phyloP scores from a whole-genome alignment of 495 filamentous ascomycete genomes.

The Aspergillus avenaceus region DNA sequence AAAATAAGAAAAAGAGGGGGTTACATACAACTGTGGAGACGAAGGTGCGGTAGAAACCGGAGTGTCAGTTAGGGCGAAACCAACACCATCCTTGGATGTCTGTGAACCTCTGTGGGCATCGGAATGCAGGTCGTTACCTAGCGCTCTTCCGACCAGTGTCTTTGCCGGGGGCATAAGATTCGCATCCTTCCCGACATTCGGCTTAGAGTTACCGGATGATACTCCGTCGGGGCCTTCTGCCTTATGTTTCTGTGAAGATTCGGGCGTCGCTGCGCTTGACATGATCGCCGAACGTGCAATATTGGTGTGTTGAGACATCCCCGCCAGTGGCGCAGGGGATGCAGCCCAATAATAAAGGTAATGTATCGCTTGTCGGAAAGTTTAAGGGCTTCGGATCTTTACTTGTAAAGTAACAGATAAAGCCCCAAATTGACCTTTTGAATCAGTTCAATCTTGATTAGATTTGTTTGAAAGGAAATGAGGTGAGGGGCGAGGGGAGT shows the following conservation, averaged over 20 bases:
- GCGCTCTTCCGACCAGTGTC: conserved; percentile 42
- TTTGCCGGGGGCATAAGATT: conserved; percentile 38
- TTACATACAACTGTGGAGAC: conserved; percentile 66
- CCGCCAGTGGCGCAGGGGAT: conserved; percentile 17
- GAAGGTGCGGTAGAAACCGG: conserved; percentile 63
- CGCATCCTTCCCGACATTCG: conserved; percentile 30
- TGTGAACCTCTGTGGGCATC: conserved; percentile 41
- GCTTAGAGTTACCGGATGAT: conserved; percentile 18
- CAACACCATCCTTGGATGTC: conserved; percentile 48
- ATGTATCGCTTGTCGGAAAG: background rate
- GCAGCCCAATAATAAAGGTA: conserved; percentile 11
- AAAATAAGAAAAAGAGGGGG: conserved; percentile 15
- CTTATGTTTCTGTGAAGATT: conserved; percentile 12
- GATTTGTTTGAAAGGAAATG: background rate
- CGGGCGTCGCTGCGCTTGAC: conserved; percentile 37
- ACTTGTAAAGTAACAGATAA: background rate
- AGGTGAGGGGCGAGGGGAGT: background rate
- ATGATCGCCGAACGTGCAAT: conserved; percentile 62
- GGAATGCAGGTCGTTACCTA: conserved; percentile 46
- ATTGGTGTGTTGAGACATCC: conserved; percentile 21
- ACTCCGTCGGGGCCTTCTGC: conserved; percentile 14
- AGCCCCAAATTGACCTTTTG: background rate
- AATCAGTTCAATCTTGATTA: background rate
- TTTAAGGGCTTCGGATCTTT: background rate
- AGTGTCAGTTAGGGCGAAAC: conserved; percentile 61